Conservation (phyloP, 169 alveolate species). For the Theileria parva region DNA sequence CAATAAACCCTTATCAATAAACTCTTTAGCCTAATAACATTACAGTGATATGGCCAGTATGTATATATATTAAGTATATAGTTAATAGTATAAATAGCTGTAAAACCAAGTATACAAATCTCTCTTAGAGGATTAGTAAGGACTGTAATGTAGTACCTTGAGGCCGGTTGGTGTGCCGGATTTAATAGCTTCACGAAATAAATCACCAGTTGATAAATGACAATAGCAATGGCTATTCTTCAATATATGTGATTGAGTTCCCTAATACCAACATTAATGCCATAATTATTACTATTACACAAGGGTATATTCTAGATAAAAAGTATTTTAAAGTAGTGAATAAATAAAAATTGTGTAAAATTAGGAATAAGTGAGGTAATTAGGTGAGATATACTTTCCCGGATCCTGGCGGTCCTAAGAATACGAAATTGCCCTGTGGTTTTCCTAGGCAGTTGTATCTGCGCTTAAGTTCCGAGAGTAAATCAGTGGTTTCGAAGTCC, state of each 20-base stretch:
- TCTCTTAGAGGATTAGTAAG: neutral
- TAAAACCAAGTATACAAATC: too few species aligned
- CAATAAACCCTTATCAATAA: conserved; percentile 88
- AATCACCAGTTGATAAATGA: conserved; percentile 77
- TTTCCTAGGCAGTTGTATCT: conserved; percentile 75
- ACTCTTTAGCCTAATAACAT: conserved; percentile 84
- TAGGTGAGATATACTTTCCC: conserved; percentile 68
- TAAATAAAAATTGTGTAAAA: neutral
- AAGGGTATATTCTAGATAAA: too few species aligned
- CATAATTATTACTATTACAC: too few species aligned
- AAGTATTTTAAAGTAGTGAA: too few species aligned
- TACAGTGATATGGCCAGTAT: too few species aligned
- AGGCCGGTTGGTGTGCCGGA: conserved; percentile 47
- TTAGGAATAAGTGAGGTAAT: neutral
- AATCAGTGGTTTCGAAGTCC: conserved; percentile 67
- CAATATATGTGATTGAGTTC: conserved; percentile 70
- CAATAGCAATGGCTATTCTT: conserved; percentile 76
- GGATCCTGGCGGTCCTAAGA: conserved; percentile 81
- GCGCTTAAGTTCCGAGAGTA: conserved; percentile 69
- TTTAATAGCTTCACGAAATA: conserved; percentile 49
- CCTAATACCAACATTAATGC: conserved; percentile 25
- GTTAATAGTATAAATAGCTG: too few species aligned
- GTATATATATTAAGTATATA: too few species aligned
- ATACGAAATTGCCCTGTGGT: conserved; percentile 74
- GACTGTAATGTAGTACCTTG: conserved; percentile 10